These are phyloP conservation scores for Phytomonas sp. DNA, from an alignment of 208 protist genomes.

Conservation along the genomic window DNA sequence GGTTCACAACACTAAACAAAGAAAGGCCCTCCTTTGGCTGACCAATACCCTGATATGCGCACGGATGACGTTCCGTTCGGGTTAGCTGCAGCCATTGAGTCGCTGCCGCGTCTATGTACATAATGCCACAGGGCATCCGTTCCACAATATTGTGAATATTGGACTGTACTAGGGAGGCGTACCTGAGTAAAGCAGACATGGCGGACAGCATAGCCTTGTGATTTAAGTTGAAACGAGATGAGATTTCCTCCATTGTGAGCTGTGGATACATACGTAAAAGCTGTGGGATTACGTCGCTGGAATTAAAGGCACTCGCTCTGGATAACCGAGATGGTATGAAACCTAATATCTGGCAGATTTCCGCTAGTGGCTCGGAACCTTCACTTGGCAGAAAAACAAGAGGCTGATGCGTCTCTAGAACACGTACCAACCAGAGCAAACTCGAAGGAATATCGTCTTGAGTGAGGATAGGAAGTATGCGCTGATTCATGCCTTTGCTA, in stretches of 20 bases:
- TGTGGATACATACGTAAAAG: constrained; percentile 44
- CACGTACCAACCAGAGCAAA: constrained; percentile 42
- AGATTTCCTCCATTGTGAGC: constrained; percentile 21
- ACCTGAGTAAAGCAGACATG: constrained; percentile 61
- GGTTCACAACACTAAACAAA: constrained; percentile 55
- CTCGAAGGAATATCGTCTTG: constrained; percentile 32
- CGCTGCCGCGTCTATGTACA: constrained; percentile 54
- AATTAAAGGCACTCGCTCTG: constrained; percentile 18
- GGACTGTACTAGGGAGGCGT: constrained; percentile 24
- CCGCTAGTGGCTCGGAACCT: constrained; percentile 18
- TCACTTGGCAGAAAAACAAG: constrained; percentile 35
- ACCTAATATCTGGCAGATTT: background rate
- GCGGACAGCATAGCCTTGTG: constrained; percentile 62
- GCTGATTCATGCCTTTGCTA: background rate
- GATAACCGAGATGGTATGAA: background rate
- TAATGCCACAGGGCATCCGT: constrained; percentile 29
- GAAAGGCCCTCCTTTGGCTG: constrained; percentile 75
- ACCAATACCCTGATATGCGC: constrained; percentile 62
- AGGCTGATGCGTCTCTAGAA: constrained; percentile 28
- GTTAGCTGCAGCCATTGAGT: constrained; percentile 52
- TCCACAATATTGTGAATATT: constrained; percentile 72
- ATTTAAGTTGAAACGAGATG: constrained; percentile 34
- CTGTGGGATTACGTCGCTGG: constrained; percentile 25
- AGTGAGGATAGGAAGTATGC: constrained; percentile 17
- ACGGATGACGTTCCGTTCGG: constrained; percentile 72